Evolutionary conservation across 495 filamentous ascomycete genomes (phyloP).

Genomic region (Lindgomyces ingoldianus): DNA sequence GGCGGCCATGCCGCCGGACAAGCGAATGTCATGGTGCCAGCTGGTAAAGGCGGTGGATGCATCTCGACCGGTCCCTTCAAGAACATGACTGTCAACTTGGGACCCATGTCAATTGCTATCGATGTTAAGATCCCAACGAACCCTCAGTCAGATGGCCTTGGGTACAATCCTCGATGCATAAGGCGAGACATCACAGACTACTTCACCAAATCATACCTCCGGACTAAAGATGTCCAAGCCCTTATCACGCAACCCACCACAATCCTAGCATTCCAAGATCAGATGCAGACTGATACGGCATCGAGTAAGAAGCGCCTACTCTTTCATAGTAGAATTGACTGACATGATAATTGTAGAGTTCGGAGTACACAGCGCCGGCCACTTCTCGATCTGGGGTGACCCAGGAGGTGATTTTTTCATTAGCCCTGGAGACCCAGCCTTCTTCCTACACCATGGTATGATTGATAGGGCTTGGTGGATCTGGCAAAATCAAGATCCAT

Average conservation of each 20-base stretch:
- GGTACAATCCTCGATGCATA: conserved; percentile 65
- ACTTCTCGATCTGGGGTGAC: conserved; percentile 62
- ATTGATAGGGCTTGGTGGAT: conserved; percentile 16
- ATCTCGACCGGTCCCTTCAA: conserved; percentile 37
- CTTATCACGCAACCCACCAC: conserved; percentile 50
- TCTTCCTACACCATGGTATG: conserved; percentile 17
- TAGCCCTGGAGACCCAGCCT: conserved; percentile 15
- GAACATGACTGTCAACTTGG: conserved; percentile 36
- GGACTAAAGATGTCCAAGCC: conserved; percentile 49
- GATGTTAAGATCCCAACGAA: background rate
- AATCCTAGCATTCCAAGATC: conserved; percentile 55
- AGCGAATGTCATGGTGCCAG: conserved; percentile 13
- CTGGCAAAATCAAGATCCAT: conserved; percentile 46
- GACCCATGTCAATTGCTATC: conserved; percentile 29
- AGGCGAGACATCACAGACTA: conserved; percentile 60
- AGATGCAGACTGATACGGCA: conserved; percentile 48
- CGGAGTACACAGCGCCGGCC: conserved; percentile 63
- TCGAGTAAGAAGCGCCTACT: conserved; percentile 24
- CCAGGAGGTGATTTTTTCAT: conserved; percentile 56
- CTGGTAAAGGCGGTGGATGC: conserved; percentile 38
- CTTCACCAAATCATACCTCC: conserved; percentile 49
- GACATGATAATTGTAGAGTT: conserved; percentile 40
- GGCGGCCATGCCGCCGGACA: conserved; percentile 6
- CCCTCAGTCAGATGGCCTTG: conserved; percentile 23
- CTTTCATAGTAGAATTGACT: background rate